A percentile compares a stretch with the other conserved stretches of the same genome.
phyloP scores from a whole-genome alignment of 352 stramenopile genomes.

The Phytopythium vexans region DNA sequence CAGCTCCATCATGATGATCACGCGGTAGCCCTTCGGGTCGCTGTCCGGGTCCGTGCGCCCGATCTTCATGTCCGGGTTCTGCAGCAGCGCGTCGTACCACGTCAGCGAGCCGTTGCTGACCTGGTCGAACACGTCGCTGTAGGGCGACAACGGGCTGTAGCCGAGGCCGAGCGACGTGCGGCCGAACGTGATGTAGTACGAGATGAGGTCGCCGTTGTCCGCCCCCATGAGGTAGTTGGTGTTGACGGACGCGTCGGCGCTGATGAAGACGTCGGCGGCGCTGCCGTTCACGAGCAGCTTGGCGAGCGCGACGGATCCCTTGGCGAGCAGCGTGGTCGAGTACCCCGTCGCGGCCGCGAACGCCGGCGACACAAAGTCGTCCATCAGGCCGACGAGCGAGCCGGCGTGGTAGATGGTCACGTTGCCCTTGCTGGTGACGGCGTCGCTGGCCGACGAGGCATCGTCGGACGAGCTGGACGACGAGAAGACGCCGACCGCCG shows the following conservation, averaged over 20 bases:
- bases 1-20: conserved; percentile 34
- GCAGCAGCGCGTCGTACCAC: conserved; percentile 25
- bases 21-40: conserved; percentile 29
- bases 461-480: conserved; percentile 10
- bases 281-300: conserved; percentile 27
- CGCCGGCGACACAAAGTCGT: conserved; percentile 17
- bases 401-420: conserved; percentile 32
- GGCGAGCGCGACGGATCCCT: conserved; percentile 27
- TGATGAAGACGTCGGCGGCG: conserved; percentile 28
- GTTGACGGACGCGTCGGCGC: conserved; percentile 27
- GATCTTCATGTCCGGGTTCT: conserved; percentile 26
- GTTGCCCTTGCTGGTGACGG: conserved; percentile 11
- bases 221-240: conserved; percentile 25
- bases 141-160: conserved; percentile 22
- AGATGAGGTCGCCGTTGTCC: conserved; percentile 25
- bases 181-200: conserved; percentile 30
- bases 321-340: conserved; percentile 22
- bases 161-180: conserved; percentile 23
- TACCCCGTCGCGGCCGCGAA: conserved; percentile 27
- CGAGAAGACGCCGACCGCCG: conserved; percentile 22
- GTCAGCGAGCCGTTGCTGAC: conserved; percentile 25
- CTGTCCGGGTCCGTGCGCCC: conserved; percentile 24
- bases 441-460: conserved; percentile 3
- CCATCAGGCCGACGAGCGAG: conserved; percentile 25
- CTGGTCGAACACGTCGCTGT: conserved; percentile 20